phyloP scores from a whole-genome alignment of 1,139 yeast genomes.

The Saccharomyces pastorianus region DNA sequence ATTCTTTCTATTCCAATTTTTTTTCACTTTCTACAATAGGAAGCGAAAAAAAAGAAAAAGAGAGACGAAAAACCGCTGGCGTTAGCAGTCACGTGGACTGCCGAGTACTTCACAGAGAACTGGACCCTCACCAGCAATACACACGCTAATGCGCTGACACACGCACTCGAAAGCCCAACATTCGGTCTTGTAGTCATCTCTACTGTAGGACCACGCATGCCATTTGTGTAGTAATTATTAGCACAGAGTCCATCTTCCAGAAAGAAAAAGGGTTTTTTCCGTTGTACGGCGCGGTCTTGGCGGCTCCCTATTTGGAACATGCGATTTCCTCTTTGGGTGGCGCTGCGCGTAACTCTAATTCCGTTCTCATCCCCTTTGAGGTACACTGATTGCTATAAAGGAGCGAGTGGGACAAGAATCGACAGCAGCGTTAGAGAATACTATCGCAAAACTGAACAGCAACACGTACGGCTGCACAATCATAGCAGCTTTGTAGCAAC shows the following conservation, averaged over 20 bases:
- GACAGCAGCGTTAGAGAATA: background rate
- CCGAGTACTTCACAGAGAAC: no score
- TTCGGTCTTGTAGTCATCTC: background rate
- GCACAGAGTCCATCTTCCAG: conserved; percentile 46
- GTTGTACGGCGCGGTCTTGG: conserved; percentile 80
- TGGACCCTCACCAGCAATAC: no score
- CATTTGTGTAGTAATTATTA: background rate
- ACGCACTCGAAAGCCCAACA: background rate
- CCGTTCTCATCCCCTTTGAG: background rate
- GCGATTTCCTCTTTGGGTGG: conserved; percentile 13
- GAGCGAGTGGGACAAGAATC: background rate
- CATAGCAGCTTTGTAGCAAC: background rate
- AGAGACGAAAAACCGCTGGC: background rate
- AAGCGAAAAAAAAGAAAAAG: background rate
- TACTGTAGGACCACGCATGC: no score
- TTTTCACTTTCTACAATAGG: background rate
- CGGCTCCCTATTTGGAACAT: conserved; percentile 40
- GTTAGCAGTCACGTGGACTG: background rate
- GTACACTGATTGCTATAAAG: background rate
- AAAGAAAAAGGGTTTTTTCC: conserved; percentile 51
- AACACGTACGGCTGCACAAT: background rate
- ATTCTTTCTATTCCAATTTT: background rate
- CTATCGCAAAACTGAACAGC: background rate
- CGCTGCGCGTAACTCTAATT: background rate
- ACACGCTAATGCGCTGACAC: no score